Evolutionary conservation across 2,329 filamentous ascomycete species (phyloP), one percentile per base, ranked within the genome.

Genomic region (Ophiosphaerella narmari): DNA sequence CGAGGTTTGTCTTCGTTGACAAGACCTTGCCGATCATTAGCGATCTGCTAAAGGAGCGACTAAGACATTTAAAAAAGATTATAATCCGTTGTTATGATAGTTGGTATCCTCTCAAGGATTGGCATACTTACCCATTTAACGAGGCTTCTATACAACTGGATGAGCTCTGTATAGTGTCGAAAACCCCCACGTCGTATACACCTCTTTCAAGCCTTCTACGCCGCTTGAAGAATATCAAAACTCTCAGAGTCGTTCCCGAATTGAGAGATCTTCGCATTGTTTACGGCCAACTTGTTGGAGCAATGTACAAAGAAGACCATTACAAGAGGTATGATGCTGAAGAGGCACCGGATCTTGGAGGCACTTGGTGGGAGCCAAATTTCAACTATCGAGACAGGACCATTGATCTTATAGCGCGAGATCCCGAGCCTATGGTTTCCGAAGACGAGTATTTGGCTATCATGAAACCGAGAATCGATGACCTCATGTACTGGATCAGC

Each of bases 221-320:
- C 2, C 48, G 59, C 5, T 50, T 77, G 3, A 36, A 61, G 18
- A 61, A 67, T 32, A 69, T 77, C n/a, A 54, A 63, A 33, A 52
- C 49, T 1, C 40, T 77, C 12, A 63, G 61, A 4, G 72, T 77
- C 35, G 52, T 77, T 7, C 2, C 54, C 63, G 12, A 71, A 74
- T 18, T 7, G 3, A 8, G 4, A 12, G 23, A 33, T 1, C 31
- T 23, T 6, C 36, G 23, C 7, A 9, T 40, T 7, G 26, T 31
- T 14, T 73, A 65, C 38, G 72, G 74, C 39, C 57, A 66, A 1
- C 56, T 78, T 0, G 49, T 76, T n/a, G 72, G 72, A 1, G 52
- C 71, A 14, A 64, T 77, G 5, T 50, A 77, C 52, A 75, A 75
- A 44, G 63, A 69, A 21, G 75, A 78, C 53, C 74, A 76, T 51